Conservation (phyloP, 2,329 filamentous ascomycete species). For the Xylariaceae sp. region DNA sequence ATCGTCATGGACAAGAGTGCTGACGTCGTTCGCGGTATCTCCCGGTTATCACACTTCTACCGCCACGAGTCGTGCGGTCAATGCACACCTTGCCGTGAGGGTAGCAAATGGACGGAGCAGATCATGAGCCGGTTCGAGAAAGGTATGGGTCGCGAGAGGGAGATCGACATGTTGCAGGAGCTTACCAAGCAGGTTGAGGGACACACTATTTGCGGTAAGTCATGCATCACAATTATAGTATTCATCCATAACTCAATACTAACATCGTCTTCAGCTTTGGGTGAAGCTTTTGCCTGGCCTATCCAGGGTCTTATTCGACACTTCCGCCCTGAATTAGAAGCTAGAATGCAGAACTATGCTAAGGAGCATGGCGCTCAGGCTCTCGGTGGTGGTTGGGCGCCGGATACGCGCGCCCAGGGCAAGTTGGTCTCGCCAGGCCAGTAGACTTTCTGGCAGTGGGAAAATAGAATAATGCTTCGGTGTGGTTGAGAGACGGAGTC, state of each 20-base stretch:
- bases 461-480: conserved; percentile 13
- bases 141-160: conserved; percentile 79
- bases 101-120: conserved; percentile 98
- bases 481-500: conserved; percentile 11
- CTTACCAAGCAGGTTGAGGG: conserved; percentile 99
- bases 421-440: conserved; percentile 85
- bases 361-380: conserved; percentile 67
- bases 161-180: conserved; percentile 99
- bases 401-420: conserved; percentile 70
- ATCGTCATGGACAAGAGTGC: conserved; percentile 99
- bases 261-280: conserved; percentile 57
- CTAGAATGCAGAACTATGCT: conserved; percentile 78
- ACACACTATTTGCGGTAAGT: conserved; percentile 92
- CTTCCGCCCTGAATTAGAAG: conserved; percentile 94
- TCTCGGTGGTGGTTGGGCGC: conserved; percentile 83
- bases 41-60: conserved; percentile 93
- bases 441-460: conserved; percentile 46
- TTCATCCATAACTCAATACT: conserved; percentile 25
- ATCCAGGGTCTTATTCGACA: conserved; percentile 97
- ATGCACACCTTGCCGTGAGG: conserved; percentile 98
- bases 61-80: conserved; percentile 97
- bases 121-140: conserved; percentile 97
- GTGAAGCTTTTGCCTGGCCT: conserved; percentile 98
- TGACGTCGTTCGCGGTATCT: conserved; percentile 91
- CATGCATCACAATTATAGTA: neutral